phyloP scores from a whole-genome alignment of 2,329 filamentous ascomycete genomes.

The Fusarium chuoi region DNA sequence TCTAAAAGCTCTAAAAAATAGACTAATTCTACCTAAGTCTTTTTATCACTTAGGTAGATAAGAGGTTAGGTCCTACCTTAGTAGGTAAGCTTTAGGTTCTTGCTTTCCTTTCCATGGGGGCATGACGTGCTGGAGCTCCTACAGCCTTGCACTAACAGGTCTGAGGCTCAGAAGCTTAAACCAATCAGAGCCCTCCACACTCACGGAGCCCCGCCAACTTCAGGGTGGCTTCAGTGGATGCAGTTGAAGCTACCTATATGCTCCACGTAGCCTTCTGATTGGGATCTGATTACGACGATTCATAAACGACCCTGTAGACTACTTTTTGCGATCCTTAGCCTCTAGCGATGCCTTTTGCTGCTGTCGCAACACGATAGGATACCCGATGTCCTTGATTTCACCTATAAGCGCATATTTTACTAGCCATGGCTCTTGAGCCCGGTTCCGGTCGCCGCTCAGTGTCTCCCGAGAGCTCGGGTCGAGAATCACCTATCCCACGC shows the following conservation, averaged over 20 bases:
- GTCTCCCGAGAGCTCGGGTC: constrained; percentile 87
- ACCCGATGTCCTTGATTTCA: constrained; percentile 37
- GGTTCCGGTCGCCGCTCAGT: constrained; percentile 65
- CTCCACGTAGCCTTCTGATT: constrained; percentile 46
- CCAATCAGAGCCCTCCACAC: constrained; percentile 33
- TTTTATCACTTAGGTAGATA: background rate
- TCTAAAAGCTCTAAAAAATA: background rate
- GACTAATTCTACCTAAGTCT: background rate
- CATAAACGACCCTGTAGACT: constrained; percentile 11
- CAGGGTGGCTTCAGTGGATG: constrained; percentile 26
- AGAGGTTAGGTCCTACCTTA: background rate
- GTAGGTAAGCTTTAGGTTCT: background rate
- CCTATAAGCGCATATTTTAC: constrained; percentile 34
- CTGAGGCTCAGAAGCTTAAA: constrained; percentile 18
- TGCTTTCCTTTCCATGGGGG: background rate
- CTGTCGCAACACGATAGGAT: constrained; percentile 20
- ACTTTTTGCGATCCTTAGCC: constrained; percentile 5
- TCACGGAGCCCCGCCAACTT: constrained; percentile 11
- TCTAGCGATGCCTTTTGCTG: constrained; percentile 31
- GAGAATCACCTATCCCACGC: constrained; percentile 77
- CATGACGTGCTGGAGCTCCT: constrained; percentile 39
- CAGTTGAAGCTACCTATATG: constrained; percentile 25
- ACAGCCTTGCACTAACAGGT: constrained; percentile 43
- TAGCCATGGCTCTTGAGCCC: constrained; percentile 72
- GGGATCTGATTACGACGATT: constrained; percentile 32